Evolutionary conservation across 371 early-diverging fungal species (phyloP), one percentile per base, ranked within the genome.

Genomic region (Neoconidiobolus thromboides): DNA sequence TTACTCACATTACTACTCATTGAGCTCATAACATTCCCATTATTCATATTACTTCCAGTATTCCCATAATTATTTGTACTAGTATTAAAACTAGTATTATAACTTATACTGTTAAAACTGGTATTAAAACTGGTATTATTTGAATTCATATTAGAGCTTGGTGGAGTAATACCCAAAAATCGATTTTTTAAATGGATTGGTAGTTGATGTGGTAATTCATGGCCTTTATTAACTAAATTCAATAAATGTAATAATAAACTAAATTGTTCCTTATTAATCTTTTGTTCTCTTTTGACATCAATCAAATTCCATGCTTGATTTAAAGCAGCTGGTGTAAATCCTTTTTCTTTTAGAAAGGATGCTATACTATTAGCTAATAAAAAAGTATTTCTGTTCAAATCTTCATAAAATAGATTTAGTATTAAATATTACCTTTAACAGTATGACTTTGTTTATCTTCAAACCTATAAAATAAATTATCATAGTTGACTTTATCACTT

Each of bases 111-210:
- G 5, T 10, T 6, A 38, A 57, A 36, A 12, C 47, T 44, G 57
- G n/a, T 26, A 15, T 36, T 14, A 41, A 12, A 37, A 36, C 10
- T 48, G 26, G 1, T 9, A 7, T n/a, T 44, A 5, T 43, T 2
- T 2, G 4, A 48, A n/a, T 48, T 48, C 41, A 36, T 10, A 38
- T 14, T 9, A 10, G 10, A 40, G 2, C 7, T 12, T 39, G 58
- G 14, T 48, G 43, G 26, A 9, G 56, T 42, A 9, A 47, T 36
- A n/a, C 58, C 43, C 3, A 43, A 41, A 15, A 47, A 58, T 12
- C 43, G 46, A 37, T 58, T 58, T 15, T n/a, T 14, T 2, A 58
- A 10, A 58, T 58, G 58, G 37, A 58, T 58, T n/a, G 58, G 58
- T 9, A 58, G 12, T 5, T 10, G 12, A 5, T 9, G 10, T 26